Evolutionary conservation across 2,329 filamentous ascomycete genomes (phyloP), one percentile per base, ranked within the genome.

Genomic region (Ophiostoma ulmi): DNA sequence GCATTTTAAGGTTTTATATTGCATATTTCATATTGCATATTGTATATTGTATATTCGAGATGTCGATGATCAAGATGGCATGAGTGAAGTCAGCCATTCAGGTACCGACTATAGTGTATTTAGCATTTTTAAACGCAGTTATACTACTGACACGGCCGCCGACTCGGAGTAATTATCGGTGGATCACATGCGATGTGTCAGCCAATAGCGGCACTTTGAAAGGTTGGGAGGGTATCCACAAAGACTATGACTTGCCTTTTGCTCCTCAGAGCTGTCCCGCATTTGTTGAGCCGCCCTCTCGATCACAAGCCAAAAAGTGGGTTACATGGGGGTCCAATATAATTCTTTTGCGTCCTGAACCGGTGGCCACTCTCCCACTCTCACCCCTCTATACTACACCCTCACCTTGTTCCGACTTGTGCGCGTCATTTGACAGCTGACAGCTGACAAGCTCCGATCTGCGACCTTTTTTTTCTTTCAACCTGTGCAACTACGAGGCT

Each of bases 271-370:
- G 55, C 55, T 61, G 55, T 35, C 36, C 63, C 63, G 35, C 63
- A 65, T n/a, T 38, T 65, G 63, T 65, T 65, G 63, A 65, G 63
- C 55, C 55, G 55, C 55, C n/a, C 52, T 22, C 55, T 31, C 63
- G 63, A 65, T 65, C 63, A 65, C 63, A 65, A 65, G 63, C 63
- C 63, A 61, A 65, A 65, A 65, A 65, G 63, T 65, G 63, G 63
- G 63, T 17, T 63, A 7, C 22, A 63, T 10, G 20, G 2, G 48
- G 48, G 20, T 58, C 52, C 55, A 61, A 35, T 35, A 61, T 52
- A 20, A 17, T 17, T 31, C 55, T 61, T 61, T 61, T 22, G 48
- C 4, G 58, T 63, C 26, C 26, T 17, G 26, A 26, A 14, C 58
- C 13, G 13, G 26, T 17, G 22, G 58, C 58, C 44, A 22, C n/a